Percentiles rank a stretch among this genome's conserved stretches.
These are phyloP conservation scores for Juglanconis sp. DNA, from an alignment of 2,329 filamentous ascomycete species.

Conservation along the genomic window DNA sequence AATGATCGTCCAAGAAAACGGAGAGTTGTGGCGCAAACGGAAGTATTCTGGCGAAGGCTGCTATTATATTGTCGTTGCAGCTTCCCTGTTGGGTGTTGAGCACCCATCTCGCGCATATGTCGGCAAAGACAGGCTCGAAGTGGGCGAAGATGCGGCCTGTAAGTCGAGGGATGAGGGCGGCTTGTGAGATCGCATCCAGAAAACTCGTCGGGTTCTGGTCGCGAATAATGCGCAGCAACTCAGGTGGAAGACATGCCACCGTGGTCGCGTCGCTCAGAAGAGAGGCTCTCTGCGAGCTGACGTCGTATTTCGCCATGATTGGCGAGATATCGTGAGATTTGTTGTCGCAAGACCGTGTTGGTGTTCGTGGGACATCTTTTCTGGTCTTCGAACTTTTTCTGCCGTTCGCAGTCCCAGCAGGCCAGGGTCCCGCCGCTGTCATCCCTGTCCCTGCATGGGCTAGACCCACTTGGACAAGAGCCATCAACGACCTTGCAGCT, in stretches of 20 bases:
- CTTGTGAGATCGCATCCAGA: slow-evolving; percentile 67
- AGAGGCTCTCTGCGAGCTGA: slow-evolving; percentile 53
- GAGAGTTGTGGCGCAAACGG: slow-evolving; percentile 79
- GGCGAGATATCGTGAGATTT: slow-evolving; percentile 22
- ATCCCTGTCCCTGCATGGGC: slow-evolving; percentile 12
- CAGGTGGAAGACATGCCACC: slow-evolving; percentile 62
- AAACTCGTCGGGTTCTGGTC: slow-evolving; percentile 62
- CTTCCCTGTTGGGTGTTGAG: slow-evolving; percentile 39
- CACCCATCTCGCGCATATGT: slow-evolving; percentile 80
- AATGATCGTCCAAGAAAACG: slow-evolving; percentile 59
- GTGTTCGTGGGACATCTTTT: slow-evolving; percentile 20
- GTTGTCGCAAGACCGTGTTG: slow-evolving; percentile 11
- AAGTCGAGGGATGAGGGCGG: slow-evolving; percentile 65
- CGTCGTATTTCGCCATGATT: slow-evolving; percentile 54
- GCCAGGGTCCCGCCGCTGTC: slow-evolving; percentile 7
- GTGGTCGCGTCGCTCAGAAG: slow-evolving; percentile 52
- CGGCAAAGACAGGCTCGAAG: slow-evolving; percentile 73
- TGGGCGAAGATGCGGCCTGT: slow-evolving; percentile 72
- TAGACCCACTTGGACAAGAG: slow-evolving; percentile 8
- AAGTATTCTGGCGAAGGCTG: slow-evolving; percentile 75
- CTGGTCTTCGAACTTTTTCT: slow-evolving; percentile 21
- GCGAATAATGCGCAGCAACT: slow-evolving; percentile 66
- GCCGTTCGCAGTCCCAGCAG: background rate
- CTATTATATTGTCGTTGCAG: slow-evolving; percentile 49
- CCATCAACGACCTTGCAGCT: slow-evolving; percentile 9